These are phyloP conservation scores for Lophiotrema nucula DNA, from an alignment of 495 filamentous ascomycete species.

Conservation along the genomic window DNA sequence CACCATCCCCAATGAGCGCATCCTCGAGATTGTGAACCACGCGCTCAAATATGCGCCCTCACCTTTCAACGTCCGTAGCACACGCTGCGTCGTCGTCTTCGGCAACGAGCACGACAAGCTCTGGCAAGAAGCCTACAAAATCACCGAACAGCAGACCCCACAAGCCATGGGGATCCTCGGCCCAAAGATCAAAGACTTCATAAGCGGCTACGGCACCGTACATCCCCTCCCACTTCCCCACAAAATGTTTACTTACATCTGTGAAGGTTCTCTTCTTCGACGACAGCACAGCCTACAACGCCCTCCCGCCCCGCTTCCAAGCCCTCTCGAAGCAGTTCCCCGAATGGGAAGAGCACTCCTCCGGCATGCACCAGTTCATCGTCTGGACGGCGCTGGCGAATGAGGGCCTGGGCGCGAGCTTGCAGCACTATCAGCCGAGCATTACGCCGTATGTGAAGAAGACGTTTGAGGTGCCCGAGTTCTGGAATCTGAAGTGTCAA, in stretches of 20 bases:
- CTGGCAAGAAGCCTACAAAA: constrained; percentile 37
- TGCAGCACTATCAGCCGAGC: constrained; percentile 26
- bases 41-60: constrained; percentile 37
- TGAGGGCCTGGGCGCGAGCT: constrained; percentile 24
- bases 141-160: constrained; percentile 16
- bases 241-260: not conserved
- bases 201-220: constrained; percentile 26
- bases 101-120: constrained; percentile 39
- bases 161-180: constrained; percentile 16
- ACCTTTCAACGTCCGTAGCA: constrained; percentile 39
- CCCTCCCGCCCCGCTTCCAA: constrained; percentile 15
- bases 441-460: constrained; percentile 18
- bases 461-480: constrained; percentile 19
- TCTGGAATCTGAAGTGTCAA: constrained; percentile 24
- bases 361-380: constrained; percentile 30
- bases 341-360: constrained; percentile 29
- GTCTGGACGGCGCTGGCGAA: constrained; percentile 27
- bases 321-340: constrained; percentile 21
- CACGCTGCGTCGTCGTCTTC: constrained; percentile 40
- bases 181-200: constrained; percentile 25
- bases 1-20: constrained; percentile 38
- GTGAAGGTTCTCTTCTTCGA: constrained; percentile 27
- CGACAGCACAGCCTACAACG: constrained; percentile 15
- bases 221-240: not conserved
- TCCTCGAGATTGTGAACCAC: constrained; percentile 36